phyloP scores from a whole-genome alignment of 805 yeast species.

The Vanderwaltozyma verrucispora region DNA sequence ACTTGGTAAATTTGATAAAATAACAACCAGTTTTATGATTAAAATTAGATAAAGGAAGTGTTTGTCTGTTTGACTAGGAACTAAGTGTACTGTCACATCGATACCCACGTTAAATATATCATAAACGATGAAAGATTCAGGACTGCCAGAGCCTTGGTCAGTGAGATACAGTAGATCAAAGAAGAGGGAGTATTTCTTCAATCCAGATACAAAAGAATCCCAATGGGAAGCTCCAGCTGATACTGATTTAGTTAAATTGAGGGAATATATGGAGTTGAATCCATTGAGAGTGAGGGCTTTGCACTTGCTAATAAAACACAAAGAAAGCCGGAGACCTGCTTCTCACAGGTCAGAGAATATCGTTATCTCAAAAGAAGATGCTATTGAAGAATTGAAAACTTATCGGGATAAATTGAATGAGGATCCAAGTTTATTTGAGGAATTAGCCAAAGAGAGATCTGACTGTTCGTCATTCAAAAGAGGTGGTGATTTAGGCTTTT shows the following conservation, averaged over 20 bases:
- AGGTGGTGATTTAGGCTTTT: conserved; percentile 88
- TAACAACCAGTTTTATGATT: too few relatives aligned
- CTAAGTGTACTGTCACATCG: too few relatives aligned
- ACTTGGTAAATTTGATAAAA: too few relatives aligned
- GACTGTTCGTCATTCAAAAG: conserved; percentile 82
- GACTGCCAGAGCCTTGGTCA: conserved; percentile 82
- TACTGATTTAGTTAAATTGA: conserved; percentile 51
- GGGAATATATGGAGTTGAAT: conserved; percentile 42
- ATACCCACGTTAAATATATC: background rate
- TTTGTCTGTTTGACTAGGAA: too few relatives aligned
- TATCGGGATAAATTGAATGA: conserved; percentile 45
- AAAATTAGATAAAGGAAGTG: too few relatives aligned
- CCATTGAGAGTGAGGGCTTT: conserved; percentile 68
- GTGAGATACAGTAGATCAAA: conserved; percentile 69
- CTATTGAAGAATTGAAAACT: conserved; percentile 49
- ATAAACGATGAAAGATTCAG: conserved; percentile 35
- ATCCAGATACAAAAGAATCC: conserved; percentile 60
- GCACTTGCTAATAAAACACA: conserved; percentile 78
- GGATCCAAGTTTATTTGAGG: conserved; percentile 40
- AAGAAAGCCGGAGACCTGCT: conserved; percentile 76
- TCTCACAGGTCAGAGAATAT: conserved; percentile 80
- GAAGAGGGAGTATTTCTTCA: conserved; percentile 73
- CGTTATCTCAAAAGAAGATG: conserved; percentile 75
- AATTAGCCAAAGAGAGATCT: conserved; percentile 71
- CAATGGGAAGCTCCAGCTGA: conserved; percentile 90